Evolutionary conservation across 1,139 yeast genomes (phyloP), one percentile per base, ranked within the genome.

Genomic region (Sugiyamaella sp.): DNA sequence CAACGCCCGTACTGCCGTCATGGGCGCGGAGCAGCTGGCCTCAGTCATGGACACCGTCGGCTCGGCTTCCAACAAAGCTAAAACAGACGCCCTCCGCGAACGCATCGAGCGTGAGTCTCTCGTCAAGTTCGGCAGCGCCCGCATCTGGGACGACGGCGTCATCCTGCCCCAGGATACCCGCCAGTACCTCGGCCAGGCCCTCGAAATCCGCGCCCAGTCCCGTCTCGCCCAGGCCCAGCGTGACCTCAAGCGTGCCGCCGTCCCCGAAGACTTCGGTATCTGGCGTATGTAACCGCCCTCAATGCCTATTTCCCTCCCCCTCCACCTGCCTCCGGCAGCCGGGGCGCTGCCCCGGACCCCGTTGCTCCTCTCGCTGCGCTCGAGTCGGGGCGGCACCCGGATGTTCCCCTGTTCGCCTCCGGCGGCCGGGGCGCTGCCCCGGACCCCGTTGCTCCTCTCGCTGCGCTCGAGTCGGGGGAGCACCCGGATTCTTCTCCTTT

Each of bases 21-120:
- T 69, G 72, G 73, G 73, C 3, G 67, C 72, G 3, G 72, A 69
- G 60, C 73, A 69, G 57, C 64, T 69, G 45, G 68, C 70, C 2
- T 61, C 66, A 14, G 73, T 69, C 45, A 67, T 69, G 71, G 66
- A 63, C 37, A 61, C 67, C 1, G 72, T 70, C 1, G 66, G 69
- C 8, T 63, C 67, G 17, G 19, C 21, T 21, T 57, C 59, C 22
- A 42, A 45, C 41, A 63, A 63, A 49, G 56, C 56, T 45, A 61
- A 66, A 14, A 58, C 60, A 29, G 58, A 59, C 21, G 63, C 60
- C 44, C 61, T 69, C 6, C 63, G 63, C 22, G 55, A 62, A 42
- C 63, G 71, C 38, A 68, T 68, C 40, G 73, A 69, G 50, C 42
- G 57, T 20, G 72, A 69, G 50, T 59, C 68, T n/a, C 63, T 61